These are phyloP conservation scores for Diaporthe sp. DNA, from an alignment of 2,329 filamentous ascomycete species.

Conservation along the genomic window DNA sequence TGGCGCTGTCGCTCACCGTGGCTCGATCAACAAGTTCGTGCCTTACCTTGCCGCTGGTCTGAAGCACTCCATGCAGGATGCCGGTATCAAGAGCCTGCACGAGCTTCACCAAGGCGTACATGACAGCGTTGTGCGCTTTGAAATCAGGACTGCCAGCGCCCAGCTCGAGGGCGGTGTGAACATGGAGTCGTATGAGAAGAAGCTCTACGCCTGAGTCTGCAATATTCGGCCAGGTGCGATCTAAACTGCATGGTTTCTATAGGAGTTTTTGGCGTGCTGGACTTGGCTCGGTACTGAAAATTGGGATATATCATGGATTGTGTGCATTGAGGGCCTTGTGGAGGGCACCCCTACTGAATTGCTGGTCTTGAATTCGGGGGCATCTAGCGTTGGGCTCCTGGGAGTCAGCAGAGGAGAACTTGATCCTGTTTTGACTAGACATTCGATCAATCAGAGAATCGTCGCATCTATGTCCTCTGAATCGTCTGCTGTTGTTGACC, in stretches of 20 bases:
- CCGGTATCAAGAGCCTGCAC: conserved; percentile 83
- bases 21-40: conserved; percentile 91
- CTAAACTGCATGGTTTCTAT: conserved; percentile 25
- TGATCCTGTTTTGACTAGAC: neutral
- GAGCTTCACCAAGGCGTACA: conserved; percentile 81
- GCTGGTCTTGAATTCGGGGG: conserved; percentile 17
- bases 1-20: conserved; percentile 83
- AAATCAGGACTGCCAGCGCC: conserved; percentile 92
- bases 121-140: conserved; percentile 85
- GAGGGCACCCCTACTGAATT: conserved; percentile 1
- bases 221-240: neutral
- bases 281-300: conserved; percentile 27
- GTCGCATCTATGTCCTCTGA: neutral
- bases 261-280: conserved; percentile 31
- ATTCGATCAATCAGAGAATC: neutral
- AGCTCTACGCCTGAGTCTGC: conserved; percentile 83
- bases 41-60: conserved; percentile 95
- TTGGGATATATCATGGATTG: conserved; percentile 27
- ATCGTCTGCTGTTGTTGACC: neutral
- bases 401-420: neutral
- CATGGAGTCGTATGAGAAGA: conserved; percentile 99
- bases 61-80: conserved; percentile 97
- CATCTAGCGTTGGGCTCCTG: conserved; percentile 7
- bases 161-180: conserved; percentile 98
- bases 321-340: conserved; percentile 15